phyloP scores from a whole-genome alignment of 1,284 basidiomycete species.

The Calocybe gambosa region DNA sequence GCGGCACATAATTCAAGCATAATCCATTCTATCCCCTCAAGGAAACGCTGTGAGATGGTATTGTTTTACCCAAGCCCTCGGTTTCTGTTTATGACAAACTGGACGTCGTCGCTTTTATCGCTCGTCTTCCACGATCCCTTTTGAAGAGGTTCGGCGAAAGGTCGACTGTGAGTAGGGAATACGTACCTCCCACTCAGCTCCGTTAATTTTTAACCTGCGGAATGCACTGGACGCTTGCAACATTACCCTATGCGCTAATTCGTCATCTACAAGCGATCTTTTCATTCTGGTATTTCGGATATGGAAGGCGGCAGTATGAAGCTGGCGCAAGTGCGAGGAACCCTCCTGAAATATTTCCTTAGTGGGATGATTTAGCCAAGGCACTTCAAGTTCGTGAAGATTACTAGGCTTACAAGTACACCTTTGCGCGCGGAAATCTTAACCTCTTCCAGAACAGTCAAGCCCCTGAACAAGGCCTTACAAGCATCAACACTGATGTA shows the following conservation, averaged over 20 bases:
- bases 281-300: conserved; percentile 24
- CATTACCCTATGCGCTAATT: conserved; percentile 20
- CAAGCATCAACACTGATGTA: conserved; percentile 26
- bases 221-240: conserved; percentile 18
- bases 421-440: conserved; percentile 20
- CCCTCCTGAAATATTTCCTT: conserved; percentile 19
- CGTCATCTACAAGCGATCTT: conserved; percentile 14
- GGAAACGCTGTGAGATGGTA: too few relatives aligned
- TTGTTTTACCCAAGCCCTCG: not conserved
- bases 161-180: not conserved
- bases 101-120: conserved; percentile 6
- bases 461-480: conserved; percentile 9
- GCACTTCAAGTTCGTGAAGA: not conserved
- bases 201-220: conserved; percentile 24
- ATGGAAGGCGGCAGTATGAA: conserved; percentile 24
- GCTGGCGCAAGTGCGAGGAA: conserved; percentile 12
- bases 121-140: conserved; percentile 16
- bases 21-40: too few relatives aligned
- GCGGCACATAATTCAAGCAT: too few relatives aligned
- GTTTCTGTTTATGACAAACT: conserved; percentile 10
- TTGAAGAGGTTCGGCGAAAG: not conserved
- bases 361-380: not conserved
- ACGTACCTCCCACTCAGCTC: conserved; percentile 26
- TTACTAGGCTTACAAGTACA: conserved; percentile 21
- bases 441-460: conserved; percentile 23